Conservation (phyloP, 2,329 filamentous ascomycete species). For the Ceratocystis variospora region DNA sequence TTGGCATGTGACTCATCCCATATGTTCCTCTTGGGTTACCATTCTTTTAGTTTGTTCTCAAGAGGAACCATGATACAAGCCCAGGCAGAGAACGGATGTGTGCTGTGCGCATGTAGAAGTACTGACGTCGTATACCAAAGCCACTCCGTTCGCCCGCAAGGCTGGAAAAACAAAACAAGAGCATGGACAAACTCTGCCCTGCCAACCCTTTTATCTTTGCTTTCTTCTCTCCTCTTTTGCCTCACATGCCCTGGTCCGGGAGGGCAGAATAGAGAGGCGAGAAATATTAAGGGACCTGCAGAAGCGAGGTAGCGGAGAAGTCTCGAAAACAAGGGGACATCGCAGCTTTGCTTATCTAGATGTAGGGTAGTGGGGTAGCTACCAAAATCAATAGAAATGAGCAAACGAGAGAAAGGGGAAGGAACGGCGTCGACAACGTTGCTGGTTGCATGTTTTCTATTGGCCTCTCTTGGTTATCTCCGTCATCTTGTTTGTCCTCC, state of each 20-base stretch:
- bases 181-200: not conserved
- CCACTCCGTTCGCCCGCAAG: not conserved
- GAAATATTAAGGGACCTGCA: not conserved
- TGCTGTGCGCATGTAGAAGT: not conserved
- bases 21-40: not conserved
- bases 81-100: too few relatives aligned
- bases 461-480: not conserved
- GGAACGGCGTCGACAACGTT: not conserved
- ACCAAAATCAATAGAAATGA: not conserved
- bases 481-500: not conserved
- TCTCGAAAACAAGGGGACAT: not conserved
- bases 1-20: not conserved
- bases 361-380: not conserved
- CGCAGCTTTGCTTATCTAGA: not conserved
- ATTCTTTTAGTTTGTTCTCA: not conserved
- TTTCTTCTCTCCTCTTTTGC: too few relatives aligned
- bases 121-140: not conserved
- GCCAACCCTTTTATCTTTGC: not conserved
- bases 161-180: not conserved
- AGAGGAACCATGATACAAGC: not conserved
- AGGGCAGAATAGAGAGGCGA: not conserved
- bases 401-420: not conserved
- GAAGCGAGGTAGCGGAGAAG: slow-evolving; percentile 4
- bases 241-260: too few relatives aligned
- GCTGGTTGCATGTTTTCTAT: not conserved